Base-by-base conservation (phyloP, 2,329 filamentous ascomycete genomes). In the Beauveria varroae region DNA sequence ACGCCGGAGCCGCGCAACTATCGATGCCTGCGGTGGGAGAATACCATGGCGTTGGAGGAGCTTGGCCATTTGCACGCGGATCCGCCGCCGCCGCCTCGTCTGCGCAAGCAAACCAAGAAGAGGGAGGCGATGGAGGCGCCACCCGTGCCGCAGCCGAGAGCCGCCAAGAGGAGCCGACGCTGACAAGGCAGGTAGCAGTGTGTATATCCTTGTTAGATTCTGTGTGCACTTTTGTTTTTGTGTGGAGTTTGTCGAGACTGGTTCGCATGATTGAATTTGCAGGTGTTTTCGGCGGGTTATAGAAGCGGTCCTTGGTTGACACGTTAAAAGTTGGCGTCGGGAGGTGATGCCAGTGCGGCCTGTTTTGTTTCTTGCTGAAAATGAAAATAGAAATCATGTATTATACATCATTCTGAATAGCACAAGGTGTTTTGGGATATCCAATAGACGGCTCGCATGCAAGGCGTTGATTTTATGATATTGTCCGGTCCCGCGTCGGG, bases 21-120 rank as follows among this genome's bases (percentile, higher is more conserved):
- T 68, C 76, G 81, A 28, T 85, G 82, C 67, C 71, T 81, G 57
- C 72, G 73, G 50, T 85, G 82, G 81, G 71, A 79, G 67, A 86
- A 86, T 64, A 81, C 78, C 26, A 83, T 79, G 70, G 83, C 81
- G 6, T 66, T 84, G 43, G 81, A 84, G 30, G 81, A 85, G 62
- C 67, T 84, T 20, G 83, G 83, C 1, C 82, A 86, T 62, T 69
- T 85, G 41, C 83, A 86, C 69, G 81, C 79, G 64, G 76, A 83
- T 62, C 77, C 80, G 34, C 80, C 81, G 8, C 81, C 81, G 44
- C 80, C 79, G 1, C 78, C 79, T 5, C 74, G 80, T 63, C 67
- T 76, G 24, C 75, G 77, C 65, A 85, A 84, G 72, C 77, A 79
- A 64, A 76, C 74, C 18, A 79, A 76, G 69, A 84, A 83, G 71